Percentiles rank a stretch among this genome's conserved stretches.
These are phyloP conservation scores for Phaeophleospora eucalypticola DNA, from an alignment of 2,329 filamentous ascomycete species.

Conservation along the genomic window DNA sequence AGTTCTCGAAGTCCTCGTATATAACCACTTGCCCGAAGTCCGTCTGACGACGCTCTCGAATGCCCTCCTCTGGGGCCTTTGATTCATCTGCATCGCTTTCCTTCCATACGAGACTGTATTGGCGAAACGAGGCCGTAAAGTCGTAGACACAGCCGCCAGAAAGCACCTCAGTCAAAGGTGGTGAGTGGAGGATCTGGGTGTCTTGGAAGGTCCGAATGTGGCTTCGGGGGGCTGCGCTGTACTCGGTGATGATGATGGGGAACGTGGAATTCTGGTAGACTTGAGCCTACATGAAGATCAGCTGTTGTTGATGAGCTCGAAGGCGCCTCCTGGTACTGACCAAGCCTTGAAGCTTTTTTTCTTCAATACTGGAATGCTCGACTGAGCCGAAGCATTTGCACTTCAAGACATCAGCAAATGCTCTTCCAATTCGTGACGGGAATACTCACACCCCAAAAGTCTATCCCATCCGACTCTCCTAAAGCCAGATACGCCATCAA, in stretches of 20 bases:
- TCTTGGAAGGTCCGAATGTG: conserved; percentile 7
- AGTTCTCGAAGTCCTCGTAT: conserved; percentile 18
- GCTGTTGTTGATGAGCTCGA: not conserved
- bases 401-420: not conserved
- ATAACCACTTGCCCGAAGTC: conserved; percentile 10
- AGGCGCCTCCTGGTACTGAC: not conserved
- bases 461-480: conserved; percentile 1
- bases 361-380: not conserved
- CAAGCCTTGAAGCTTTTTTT: not conserved
- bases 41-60: conserved; percentile 12
- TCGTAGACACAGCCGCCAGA: conserved; percentile 18
- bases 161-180: conserved; percentile 9
- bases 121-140: conserved; percentile 5
- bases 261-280: conserved; percentile 3
- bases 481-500: conserved; percentile 13
- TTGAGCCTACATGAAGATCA: not conserved
- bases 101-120: conserved; percentile 8
- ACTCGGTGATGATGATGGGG: conserved; percentile 13
- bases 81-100: not conserved
- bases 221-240: conserved; percentile 2
- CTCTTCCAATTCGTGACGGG: not conserved
- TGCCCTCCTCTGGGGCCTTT: not conserved
- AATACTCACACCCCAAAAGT: conserved; percentile 11
- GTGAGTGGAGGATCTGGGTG: conserved; percentile 9
- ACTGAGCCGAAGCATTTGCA: not conserved